These are phyloP conservation scores for Pythium phragmiticola DNA, from an alignment of 352 stramenopile species.

Conservation along the genomic window DNA sequence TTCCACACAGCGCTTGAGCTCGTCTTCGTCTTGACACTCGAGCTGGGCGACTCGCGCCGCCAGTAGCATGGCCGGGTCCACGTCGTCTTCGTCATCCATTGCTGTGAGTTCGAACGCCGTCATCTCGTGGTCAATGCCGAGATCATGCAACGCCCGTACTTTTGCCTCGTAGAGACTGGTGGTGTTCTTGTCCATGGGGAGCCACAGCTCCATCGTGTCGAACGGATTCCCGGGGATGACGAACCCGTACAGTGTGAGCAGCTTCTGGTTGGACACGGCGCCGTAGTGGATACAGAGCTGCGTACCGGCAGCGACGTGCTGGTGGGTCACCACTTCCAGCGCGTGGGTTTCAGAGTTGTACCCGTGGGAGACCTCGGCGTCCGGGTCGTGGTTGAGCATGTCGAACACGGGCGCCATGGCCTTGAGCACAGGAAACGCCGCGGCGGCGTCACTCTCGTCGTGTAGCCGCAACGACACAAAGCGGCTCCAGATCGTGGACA, in stretches of 20 bases:
- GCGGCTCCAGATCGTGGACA: conserved; percentile 87
- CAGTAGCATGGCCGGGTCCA: conserved; percentile 69
- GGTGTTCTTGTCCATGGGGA: conserved; percentile 56
- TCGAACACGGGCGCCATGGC: conserved; percentile 86
- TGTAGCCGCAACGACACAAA: conserved; percentile 67
- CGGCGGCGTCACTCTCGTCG: not conserved
- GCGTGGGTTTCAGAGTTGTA: conserved; percentile 47
- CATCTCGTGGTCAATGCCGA: conserved; percentile 58
- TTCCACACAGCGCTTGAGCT: conserved; percentile 36
- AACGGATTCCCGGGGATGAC: conserved; percentile 65
- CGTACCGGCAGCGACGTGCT: conserved; percentile 66
- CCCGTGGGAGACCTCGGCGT: conserved; percentile 71
- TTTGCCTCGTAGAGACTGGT: conserved; percentile 51
- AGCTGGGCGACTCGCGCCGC: conserved; percentile 65
- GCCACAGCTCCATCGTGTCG: conserved; percentile 72
- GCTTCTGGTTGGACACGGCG: conserved; percentile 78
- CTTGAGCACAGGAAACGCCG: conserved; percentile 41
- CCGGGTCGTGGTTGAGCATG: conserved; percentile 84
- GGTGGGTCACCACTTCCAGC: conserved; percentile 71
- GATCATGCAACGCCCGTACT: conserved; percentile 36
- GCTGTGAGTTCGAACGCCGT: conserved; percentile 64
- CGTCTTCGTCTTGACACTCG: conserved; percentile 40
- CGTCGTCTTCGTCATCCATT: conserved; percentile 33
- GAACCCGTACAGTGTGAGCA: conserved; percentile 80
- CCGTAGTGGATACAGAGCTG: conserved; percentile 86